Conservation (phyloP, 441 rosid species). For the Croton setiger region DNA sequence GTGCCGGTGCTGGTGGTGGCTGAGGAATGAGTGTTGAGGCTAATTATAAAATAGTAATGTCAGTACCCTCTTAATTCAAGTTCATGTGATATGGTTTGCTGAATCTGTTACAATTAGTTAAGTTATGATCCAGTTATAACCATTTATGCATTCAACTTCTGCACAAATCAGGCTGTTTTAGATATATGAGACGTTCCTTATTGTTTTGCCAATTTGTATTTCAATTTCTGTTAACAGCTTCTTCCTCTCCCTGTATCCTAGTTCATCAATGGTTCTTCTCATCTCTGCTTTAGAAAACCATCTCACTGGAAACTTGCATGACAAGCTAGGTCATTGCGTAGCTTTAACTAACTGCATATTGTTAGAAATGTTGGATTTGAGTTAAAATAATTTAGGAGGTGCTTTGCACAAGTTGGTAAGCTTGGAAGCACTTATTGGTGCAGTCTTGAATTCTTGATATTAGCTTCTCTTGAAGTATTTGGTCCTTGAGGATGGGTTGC, state of each 20-base stretch:
- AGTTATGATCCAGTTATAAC: no score
- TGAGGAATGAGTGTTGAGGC: no score
- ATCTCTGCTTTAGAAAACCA: background rate
- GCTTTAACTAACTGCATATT: conserved; percentile 5
- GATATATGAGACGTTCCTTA: no score
- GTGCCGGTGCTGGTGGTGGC: no score
- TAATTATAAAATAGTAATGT: no score
- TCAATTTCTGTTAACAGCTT: background rate
- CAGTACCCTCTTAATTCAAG: no score
- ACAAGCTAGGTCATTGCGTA: background rate
- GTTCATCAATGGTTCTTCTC: background rate
- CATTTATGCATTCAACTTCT: no score
- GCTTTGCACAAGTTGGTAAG: background rate
- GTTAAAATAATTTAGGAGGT: background rate
- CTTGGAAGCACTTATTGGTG: background rate
- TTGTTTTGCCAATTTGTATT: background rate
- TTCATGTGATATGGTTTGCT: background rate
- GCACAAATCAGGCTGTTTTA: no score
- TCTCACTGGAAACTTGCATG: background rate
- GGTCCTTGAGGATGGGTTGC: no score
- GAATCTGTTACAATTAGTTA: no score
- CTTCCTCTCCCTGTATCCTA: conserved; percentile 2
- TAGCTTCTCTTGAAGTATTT: background rate
- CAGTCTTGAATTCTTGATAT: background rate
- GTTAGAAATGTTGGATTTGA: background rate